Conservation (phyloP, 2,329 filamentous ascomycete species). For the Beauveria scarabaeidicola region DNA sequence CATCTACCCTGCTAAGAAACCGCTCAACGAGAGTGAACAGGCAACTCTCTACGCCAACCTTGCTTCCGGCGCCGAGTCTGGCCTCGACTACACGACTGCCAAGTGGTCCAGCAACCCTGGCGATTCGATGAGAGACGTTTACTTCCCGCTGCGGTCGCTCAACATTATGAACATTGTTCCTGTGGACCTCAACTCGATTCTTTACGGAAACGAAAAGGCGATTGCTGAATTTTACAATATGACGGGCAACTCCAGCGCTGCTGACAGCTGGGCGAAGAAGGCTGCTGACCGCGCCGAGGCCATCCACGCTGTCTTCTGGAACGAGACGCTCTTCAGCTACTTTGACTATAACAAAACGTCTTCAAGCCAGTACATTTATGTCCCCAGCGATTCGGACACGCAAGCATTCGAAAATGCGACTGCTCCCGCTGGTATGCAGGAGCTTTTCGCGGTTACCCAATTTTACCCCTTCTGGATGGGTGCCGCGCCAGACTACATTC, state of each 20-base stretch:
- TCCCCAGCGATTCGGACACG: conserved; percentile 38
- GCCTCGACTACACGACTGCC: conserved; percentile 51
- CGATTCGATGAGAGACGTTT: conserved; percentile 51
- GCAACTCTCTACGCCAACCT: conserved; percentile 51
- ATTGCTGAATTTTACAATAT: conserved; percentile 47
- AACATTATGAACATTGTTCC: conserved; percentile 51
- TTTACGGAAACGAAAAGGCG: conserved; percentile 56
- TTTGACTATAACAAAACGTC: conserved; percentile 63
- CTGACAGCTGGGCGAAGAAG: conserved; percentile 38
- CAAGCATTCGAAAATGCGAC: conserved; percentile 21
- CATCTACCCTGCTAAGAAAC: conserved; percentile 43
- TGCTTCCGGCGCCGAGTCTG: conserved; percentile 56
- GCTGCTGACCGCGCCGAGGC: conserved; percentile 49
- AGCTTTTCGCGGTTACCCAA: conserved; percentile 50
- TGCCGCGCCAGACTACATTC: conserved; percentile 48
- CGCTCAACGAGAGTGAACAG: conserved; percentile 45
- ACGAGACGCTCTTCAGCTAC: conserved; percentile 52
- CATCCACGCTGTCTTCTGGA: conserved; percentile 58
- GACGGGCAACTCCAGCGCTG: conserved; percentile 41
- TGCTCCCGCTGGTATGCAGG: conserved; percentile 46
- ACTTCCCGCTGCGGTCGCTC: conserved; percentile 57
- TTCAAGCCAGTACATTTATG: conserved; percentile 44
- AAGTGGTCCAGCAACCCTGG: conserved; percentile 50
- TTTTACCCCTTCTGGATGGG: conserved; percentile 64
- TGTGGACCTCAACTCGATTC: conserved; percentile 59